A percentile compares a stretch with the other conserved stretches of the same genome.
phyloP scores from a whole-genome alignment of 257 asterid species.

The Solanum chmielewskii region DNA sequence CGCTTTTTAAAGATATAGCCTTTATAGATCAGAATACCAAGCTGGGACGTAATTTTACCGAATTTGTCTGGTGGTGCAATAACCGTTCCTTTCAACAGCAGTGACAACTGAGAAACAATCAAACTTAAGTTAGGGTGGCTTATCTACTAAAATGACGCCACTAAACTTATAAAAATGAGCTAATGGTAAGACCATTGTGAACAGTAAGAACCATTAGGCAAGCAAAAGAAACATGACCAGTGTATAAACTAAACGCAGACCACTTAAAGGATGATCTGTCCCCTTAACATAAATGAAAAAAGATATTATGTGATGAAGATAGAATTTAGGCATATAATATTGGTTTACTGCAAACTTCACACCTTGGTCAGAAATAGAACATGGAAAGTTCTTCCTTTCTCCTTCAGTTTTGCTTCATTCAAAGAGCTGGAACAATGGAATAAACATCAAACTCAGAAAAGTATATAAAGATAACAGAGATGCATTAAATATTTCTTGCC shows the following conservation, averaged over 20 bases:
- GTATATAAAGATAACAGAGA: not conserved
- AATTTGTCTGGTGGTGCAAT: constrained; percentile 97
- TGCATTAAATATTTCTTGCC: not conserved
- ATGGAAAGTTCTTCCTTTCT: constrained; percentile 85
- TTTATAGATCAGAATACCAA: not conserved
- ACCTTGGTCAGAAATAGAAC: constrained; percentile 95
- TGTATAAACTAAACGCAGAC: not conserved
- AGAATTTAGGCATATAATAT: constrained; percentile 1
- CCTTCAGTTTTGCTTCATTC: constrained; percentile 90
- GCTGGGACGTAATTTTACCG: constrained; percentile 33
- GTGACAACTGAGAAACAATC: constrained; percentile 57
- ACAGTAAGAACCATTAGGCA: not conserved
- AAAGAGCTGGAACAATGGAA: constrained; percentile 48
- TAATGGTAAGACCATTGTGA: not conserved
- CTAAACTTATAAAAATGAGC: not conserved
- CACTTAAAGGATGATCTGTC: not conserved
- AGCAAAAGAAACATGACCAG: not conserved
- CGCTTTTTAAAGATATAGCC: not conserved
- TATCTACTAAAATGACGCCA: not conserved
- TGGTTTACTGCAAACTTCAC: not conserved
- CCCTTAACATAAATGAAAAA: not conserved
- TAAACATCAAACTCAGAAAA: constrained; percentile 4
- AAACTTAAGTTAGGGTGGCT: constrained; percentile 16
- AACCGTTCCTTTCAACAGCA: constrained; percentile 90
- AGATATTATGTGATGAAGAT: not conserved